phyloP scores from a whole-genome alignment of 192 early-diverging fungal genomes.

The Coemansia sp. region DNA sequence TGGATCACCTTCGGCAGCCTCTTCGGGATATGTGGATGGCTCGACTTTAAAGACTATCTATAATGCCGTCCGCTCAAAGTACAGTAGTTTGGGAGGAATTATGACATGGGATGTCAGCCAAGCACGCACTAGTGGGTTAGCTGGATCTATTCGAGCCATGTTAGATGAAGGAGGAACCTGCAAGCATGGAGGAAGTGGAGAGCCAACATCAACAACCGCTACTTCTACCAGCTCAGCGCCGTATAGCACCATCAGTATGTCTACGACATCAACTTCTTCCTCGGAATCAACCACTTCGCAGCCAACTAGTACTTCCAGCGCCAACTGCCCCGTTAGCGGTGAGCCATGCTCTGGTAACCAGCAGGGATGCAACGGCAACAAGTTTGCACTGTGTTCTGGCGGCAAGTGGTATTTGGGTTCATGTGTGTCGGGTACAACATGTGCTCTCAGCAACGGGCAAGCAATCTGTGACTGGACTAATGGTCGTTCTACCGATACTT shows the following conservation, averaged over 20 bases:
- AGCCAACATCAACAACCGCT: background rate
- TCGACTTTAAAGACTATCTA: conserved; percentile 43
- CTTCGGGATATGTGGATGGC: conserved; percentile 53
- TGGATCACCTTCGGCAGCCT: conserved; percentile 55
- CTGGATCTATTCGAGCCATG: conserved; percentile 22
- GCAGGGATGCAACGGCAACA: conserved; percentile 46
- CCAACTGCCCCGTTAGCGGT: conserved; percentile 44
- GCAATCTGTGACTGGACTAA: conserved; percentile 49
- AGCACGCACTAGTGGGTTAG: conserved; percentile 42
- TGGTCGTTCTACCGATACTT: conserved; percentile 37
- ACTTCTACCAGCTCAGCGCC: conserved; percentile 10
- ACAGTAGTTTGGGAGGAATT: conserved; percentile 64
- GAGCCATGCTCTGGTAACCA: conserved; percentile 35
- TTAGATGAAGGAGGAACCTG: conserved; percentile 29
- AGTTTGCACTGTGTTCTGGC: conserved; percentile 51
- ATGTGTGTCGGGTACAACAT: conserved; percentile 50
- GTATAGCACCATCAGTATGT: conserved; percentile 10
- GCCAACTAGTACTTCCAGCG: conserved; percentile 22
- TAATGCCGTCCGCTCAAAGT: conserved; percentile 41
- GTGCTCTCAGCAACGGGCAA: conserved; percentile 29
- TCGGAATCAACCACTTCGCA: conserved; percentile 7
- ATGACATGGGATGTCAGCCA: conserved; percentile 66
- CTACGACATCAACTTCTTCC: conserved; percentile 9
- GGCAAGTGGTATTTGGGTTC: conserved; percentile 44
- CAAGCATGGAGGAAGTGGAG: background rate